These are phyloP conservation scores for Balamuthia mandrillaris DNA, from an alignment of 208 protist genomes.

Conservation along the genomic window DNA sequence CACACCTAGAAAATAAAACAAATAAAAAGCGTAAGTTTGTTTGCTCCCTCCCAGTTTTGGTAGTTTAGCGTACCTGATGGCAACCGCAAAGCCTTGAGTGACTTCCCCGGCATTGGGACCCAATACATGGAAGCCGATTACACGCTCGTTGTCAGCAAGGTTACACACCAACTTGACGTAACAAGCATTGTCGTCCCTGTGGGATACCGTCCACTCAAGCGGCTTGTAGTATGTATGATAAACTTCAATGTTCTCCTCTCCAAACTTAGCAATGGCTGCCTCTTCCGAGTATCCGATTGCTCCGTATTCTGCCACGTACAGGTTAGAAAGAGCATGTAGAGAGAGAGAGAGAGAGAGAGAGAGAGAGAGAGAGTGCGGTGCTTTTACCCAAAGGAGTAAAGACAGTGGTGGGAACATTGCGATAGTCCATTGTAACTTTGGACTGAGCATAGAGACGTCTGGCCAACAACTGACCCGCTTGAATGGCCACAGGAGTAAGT, in stretches of 20 bases:
- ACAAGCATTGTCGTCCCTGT: constrained; percentile 61
- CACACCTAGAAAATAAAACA: constrained; percentile 63
- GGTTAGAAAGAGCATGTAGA: too few relatives aligned
- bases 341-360: too few relatives aligned
- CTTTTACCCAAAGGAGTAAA: constrained; percentile 89
- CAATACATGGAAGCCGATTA: constrained; percentile 86
- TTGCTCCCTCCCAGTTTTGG: too few relatives aligned
- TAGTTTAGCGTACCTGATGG: constrained; percentile 51
- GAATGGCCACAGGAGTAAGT: constrained; percentile 85
- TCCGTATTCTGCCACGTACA: too few relatives aligned
- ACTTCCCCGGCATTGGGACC: constrained; percentile 84
- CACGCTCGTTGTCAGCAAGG: constrained; percentile 61
- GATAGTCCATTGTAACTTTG: constrained; percentile 71
- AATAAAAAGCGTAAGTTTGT: neutral
- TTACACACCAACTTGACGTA: constrained; percentile 76
- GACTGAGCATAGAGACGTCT: constrained; percentile 61
- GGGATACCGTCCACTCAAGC: constrained; percentile 72
- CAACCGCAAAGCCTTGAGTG: constrained; percentile 79
- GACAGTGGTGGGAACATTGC: constrained; percentile 75
- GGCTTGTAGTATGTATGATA: constrained; percentile 77
- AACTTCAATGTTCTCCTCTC: constrained; percentile 71
- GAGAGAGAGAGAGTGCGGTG: too few relatives aligned
- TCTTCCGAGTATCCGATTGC: constrained; percentile 77
- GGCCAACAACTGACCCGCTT: constrained; percentile 76
- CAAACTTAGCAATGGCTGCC: constrained; percentile 70